A percentile compares a stretch with the other conserved stretches of the same genome.
These are phyloP conservation scores for Echium plantagineum DNA, from an alignment of 257 asterid species.

Conservation along the genomic window DNA sequence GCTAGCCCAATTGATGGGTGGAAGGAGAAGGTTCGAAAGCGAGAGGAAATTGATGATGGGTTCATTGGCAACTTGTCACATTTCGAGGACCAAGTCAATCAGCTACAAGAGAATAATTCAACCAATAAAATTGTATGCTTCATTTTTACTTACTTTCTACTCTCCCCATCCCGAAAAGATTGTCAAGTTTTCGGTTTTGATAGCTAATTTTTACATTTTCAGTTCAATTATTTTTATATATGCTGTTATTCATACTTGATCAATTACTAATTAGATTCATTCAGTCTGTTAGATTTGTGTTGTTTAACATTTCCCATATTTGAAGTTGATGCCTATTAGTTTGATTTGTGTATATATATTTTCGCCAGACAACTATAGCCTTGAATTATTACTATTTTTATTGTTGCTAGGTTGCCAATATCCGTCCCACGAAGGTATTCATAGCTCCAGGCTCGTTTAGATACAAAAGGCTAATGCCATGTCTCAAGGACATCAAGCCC, in stretches of 20 bases:
- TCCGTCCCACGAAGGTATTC: constrained; percentile 32
- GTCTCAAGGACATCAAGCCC: constrained; percentile 34
- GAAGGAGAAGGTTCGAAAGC: neutral
- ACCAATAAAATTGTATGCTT: constrained; percentile 23
- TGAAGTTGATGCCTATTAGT: neutral
- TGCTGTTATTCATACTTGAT: too few relatives aligned
- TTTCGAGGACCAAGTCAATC: neutral
- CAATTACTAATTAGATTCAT: too few relatives aligned
- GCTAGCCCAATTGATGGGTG: neutral
- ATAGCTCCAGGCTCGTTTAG: constrained; percentile 48
- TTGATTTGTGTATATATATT: neutral
- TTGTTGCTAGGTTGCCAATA: constrained; percentile 27
- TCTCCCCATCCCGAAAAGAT: too few relatives aligned
- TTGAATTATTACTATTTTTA: neutral
- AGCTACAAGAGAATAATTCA: constrained; percentile 8
- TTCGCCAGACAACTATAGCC: neutral
- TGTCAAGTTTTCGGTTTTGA: too few relatives aligned
- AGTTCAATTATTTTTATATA: too few relatives aligned
- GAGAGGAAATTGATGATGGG: too few relatives aligned
- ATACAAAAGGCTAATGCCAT: constrained; percentile 74
- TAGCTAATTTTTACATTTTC: too few relatives aligned
- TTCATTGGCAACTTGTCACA: neutral
- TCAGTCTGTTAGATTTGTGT: neutral
- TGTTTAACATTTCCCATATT: too few relatives aligned
- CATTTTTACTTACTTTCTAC: too few relatives aligned